phyloP scores from a whole-genome alignment of 2,329 filamentous ascomycete species.

The Hymenoscyphus repandus region DNA sequence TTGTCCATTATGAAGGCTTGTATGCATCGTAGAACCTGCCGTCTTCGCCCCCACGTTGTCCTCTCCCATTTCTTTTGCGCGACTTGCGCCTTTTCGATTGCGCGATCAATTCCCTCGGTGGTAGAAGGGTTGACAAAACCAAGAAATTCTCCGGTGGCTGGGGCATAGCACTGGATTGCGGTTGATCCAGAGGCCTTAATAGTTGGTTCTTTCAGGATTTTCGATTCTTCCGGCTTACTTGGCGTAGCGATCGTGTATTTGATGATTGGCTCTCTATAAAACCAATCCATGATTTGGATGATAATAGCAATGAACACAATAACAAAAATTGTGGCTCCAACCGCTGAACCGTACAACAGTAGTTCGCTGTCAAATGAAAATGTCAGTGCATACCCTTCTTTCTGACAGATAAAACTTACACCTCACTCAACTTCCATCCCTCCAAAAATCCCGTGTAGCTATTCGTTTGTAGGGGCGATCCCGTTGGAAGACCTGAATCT shows the following conservation, averaged over 20 bases:
- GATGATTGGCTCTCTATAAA: slow-evolving; percentile 38
- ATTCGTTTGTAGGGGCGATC: background rate
- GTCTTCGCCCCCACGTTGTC: slow-evolving; percentile 72
- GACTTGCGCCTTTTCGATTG: slow-evolving; percentile 64
- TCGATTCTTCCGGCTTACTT: slow-evolving; percentile 52
- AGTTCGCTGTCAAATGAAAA: slow-evolving; percentile 13
- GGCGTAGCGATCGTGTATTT: slow-evolving; percentile 58
- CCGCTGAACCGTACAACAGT: slow-evolving; percentile 18
- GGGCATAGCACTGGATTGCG: slow-evolving; percentile 78
- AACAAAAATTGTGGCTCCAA: slow-evolving; percentile 18
- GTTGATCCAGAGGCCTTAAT: slow-evolving; percentile 62
- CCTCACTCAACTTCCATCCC: slow-evolving; percentile 19
- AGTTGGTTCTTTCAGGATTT: slow-evolving; percentile 52
- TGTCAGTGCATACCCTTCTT: background rate
- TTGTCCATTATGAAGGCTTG: slow-evolving; percentile 81
- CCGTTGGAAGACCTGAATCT: background rate
- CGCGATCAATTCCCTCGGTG: slow-evolving; percentile 70
- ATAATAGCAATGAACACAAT: slow-evolving; percentile 20
- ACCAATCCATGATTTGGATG: slow-evolving; percentile 20
- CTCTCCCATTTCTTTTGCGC: slow-evolving; percentile 75
- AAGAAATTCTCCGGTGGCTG: slow-evolving; percentile 81
- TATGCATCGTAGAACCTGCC: slow-evolving; percentile 74
- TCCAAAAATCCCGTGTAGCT: slow-evolving; percentile 10
- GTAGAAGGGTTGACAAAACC: slow-evolving; percentile 75
- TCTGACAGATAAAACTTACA: slow-evolving; percentile 15